Evolutionary conservation across 1,139 yeast genomes (phyloP).

Genomic region (Meyerozyma guilliermondii): DNA sequence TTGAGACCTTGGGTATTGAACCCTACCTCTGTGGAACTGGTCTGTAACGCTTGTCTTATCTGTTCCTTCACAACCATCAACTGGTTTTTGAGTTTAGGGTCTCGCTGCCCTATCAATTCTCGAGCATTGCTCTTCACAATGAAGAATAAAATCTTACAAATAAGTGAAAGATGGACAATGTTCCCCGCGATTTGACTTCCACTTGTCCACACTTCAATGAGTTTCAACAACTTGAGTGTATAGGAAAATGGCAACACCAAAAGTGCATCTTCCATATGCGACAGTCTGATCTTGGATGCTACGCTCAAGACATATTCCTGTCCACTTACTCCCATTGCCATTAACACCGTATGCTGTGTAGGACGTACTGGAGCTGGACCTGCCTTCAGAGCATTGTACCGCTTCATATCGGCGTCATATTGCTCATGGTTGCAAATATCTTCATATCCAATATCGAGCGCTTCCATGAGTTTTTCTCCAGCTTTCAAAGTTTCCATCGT

Average conservation of each 20-base stretch:
- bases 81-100: constrained; percentile 55
- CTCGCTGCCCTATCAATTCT: constrained; percentile 66
- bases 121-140: constrained; percentile 67
- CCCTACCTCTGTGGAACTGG: constrained; percentile 63
- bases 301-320: constrained; percentile 75
- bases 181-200: constrained; percentile 38
- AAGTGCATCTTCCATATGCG: constrained; percentile 89
- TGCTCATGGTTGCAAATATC: constrained; percentile 60
- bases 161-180: constrained; percentile 50
- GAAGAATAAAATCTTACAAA: constrained; percentile 73
- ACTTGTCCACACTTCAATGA: constrained; percentile 72
- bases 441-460: constrained; percentile 74
- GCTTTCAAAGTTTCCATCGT: constrained; percentile 91
- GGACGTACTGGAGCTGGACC: constrained; percentile 54
- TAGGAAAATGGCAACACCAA: constrained; percentile 87
- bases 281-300: constrained; percentile 62
- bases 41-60: constrained; percentile 48
- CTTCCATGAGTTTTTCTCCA: constrained; percentile 91
- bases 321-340: constrained; percentile 68
- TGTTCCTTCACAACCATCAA: constrained; percentile 53
- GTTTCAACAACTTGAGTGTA: constrained; percentile 62
- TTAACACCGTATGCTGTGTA: constrained; percentile 60
- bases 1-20: constrained; percentile 81
- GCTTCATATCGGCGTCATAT: constrained; percentile 33
- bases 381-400: constrained; percentile 31